These are phyloP conservation scores for Neurospora sublineolata DNA, from an alignment of 495 filamentous ascomycete species.

Conservation along the genomic window DNA sequence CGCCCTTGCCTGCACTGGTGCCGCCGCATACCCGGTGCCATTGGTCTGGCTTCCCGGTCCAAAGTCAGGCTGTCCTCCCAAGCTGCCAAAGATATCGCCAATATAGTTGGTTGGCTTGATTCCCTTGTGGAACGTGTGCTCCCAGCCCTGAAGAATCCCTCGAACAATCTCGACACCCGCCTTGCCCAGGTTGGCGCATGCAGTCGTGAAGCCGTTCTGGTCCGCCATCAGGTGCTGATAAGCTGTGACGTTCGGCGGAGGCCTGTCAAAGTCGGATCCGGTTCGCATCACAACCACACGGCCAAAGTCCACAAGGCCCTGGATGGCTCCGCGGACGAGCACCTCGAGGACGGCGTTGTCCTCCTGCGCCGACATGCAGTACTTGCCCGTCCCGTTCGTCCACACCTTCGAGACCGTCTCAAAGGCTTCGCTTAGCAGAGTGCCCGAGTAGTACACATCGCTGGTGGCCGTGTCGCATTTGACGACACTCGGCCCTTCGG, in stretches of 20 bases:
- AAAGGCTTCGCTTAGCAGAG: conserved; percentile 49
- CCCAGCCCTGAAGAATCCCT: conserved; percentile 53
- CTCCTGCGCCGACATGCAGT: conserved; percentile 64
- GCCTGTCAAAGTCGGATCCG: conserved; percentile 61
- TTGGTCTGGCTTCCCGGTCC: conserved; percentile 38
- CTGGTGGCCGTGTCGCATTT: conserved; percentile 59
- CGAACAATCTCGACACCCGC: conserved; percentile 56
- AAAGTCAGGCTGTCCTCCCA: conserved; percentile 57
- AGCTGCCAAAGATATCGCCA: conserved; percentile 58
- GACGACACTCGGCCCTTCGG: conserved; percentile 42
- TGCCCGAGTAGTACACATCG: conserved; percentile 62
- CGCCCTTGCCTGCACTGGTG: neutral
- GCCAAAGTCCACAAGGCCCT: conserved; percentile 50
- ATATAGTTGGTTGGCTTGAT: conserved; percentile 57
- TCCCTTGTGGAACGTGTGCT: conserved; percentile 44
- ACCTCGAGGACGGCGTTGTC: conserved; percentile 64
- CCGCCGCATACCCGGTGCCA: conserved; percentile 9
- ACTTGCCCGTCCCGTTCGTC: conserved; percentile 57
- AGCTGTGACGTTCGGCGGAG: conserved; percentile 42
- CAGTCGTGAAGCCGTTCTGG: conserved; percentile 47
- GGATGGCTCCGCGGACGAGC: conserved; percentile 45
- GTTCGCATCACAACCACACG: conserved; percentile 66
- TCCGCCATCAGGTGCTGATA: conserved; percentile 48
- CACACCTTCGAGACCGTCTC: conserved; percentile 51
- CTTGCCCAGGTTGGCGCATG: conserved; percentile 54